A percentile compares a stretch with the other conserved stretches of the same genome.
These are phyloP conservation scores for Hericium coralloides DNA, from an alignment of 768 basidiomycete species.

Conservation along the genomic window DNA sequence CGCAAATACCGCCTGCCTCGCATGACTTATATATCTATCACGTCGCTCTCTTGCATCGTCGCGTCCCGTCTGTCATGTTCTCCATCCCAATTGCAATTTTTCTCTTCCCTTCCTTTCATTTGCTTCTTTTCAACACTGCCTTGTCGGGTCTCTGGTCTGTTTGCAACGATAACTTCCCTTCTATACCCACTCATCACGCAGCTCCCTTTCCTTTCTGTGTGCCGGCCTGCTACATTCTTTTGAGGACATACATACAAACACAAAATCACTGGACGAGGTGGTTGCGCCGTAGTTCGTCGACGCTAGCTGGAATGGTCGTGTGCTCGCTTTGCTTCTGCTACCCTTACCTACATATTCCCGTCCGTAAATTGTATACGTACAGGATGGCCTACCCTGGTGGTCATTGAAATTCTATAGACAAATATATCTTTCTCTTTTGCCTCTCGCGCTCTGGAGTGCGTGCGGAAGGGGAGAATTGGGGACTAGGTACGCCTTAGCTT, in stretches of 20 bases:
- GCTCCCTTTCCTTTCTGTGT: not conserved
- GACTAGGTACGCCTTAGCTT: too few species aligned
- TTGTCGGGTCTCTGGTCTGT: not conserved
- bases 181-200: not conserved
- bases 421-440: not conserved
- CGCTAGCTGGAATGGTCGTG: not conserved
- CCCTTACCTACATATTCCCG: not conserved
- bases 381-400: not conserved
- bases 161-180: not conserved
- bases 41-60: conserved; percentile 4
- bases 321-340: not conserved
- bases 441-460: not conserved
- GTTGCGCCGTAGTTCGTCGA: not conserved
- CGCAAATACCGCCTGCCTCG: not conserved
- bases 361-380: not conserved
- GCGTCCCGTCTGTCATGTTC: not conserved
- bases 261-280: not conserved
- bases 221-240: not conserved
- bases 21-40: conserved; percentile 4
- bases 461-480: too few species aligned
- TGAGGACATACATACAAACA: not conserved
- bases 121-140: not conserved
- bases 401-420: not conserved
- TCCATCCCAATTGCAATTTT: not conserved
- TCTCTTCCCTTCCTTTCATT: not conserved